Evolutionary conservation across 495 filamentous ascomycete species (phyloP), one percentile per base, ranked within the genome.

Genomic region (Tetracladium marchalianum): DNA sequence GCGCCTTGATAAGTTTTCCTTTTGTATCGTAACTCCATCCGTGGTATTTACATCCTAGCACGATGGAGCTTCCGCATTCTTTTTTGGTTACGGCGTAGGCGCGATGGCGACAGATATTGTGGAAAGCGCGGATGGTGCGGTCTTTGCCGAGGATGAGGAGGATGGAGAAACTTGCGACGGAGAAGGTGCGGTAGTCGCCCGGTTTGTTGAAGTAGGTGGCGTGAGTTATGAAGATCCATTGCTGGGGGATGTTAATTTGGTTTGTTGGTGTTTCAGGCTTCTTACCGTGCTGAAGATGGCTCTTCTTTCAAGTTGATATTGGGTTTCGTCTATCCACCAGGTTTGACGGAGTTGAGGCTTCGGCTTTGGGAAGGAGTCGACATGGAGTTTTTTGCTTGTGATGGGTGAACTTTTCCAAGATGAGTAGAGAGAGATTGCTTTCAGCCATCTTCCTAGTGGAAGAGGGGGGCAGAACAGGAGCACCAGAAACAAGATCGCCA

Each of bases 31-130:
- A 81, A 33, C 69, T 73, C 77, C 78, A 82, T 18, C 78, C 77
- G 57, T 82, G 78, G 50, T 80, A 82, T 36, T 71, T 65, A 57
- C 77, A 82, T 1, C 66, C 60, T 11, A 81, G 68, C 47, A 78
- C 70, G 6, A 64, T 63, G 12, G 72, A 57, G 8, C 62, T 67
- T 4, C 77, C 77, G 8, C 58, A 46, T 6, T 68, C 62, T 34
- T 69, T 68, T 10, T 65, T 67, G 2, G 55, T 70, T n/a, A 79
- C 66, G 2, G 71, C 70, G 55, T 72, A 77, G n/a, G 74, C 73
- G 9, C 73, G 71, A 55, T 79, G 75, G 13, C 75, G 58, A 50
- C 75, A 78, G 16, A 76, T 66, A 46, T 77, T 77, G 58, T 79
- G 71, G 50, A 79, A 76, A 12, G 66, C 69, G 22, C 73, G 73